Evolutionary conservation across 2,329 filamentous ascomycete genomes (phyloP).

Genomic region (Colletotrichum sp.): DNA sequence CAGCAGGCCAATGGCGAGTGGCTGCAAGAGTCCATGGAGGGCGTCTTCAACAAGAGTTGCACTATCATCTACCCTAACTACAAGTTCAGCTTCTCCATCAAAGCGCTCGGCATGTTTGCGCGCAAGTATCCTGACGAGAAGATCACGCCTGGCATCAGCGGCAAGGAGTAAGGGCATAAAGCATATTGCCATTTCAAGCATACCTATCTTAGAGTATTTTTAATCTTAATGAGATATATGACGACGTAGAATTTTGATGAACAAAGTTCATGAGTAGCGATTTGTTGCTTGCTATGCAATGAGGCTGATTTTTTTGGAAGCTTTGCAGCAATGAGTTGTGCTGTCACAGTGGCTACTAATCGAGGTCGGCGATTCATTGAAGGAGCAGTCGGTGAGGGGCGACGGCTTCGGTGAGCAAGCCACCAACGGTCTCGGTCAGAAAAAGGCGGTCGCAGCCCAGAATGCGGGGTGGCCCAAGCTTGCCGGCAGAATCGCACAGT

Average conservation of each 20-base stretch:
- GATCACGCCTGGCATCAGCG: constrained; percentile 36
- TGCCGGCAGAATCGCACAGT: neutral
- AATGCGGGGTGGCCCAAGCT: neutral
- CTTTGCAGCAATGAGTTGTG: neutral
- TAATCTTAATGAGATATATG: neutral
- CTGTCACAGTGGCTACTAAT: neutral
- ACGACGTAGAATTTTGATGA: neutral
- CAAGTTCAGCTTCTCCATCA: constrained; percentile 95
- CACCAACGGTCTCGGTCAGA: neutral
- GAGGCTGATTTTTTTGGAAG: neutral
- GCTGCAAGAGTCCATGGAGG: constrained; percentile 94
- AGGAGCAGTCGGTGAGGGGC: neutral
- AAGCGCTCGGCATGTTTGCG: constrained; percentile 90
- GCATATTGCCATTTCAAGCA: neutral
- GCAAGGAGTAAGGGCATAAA: neutral
- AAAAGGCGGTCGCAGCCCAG: neutral
- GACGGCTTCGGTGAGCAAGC: neutral
- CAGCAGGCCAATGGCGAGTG: constrained; percentile 93
- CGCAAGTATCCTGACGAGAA: constrained; percentile 71
- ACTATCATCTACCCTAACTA: constrained; percentile 99
- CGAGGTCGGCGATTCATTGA: neutral
- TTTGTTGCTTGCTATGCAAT: neutral
- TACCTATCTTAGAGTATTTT: neutral
- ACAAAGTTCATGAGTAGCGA: neutral
- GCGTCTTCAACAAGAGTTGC: constrained; percentile 98